These are phyloP conservation scores for Rhizopogon sp. DNA, from an alignment of 768 basidiomycete species.

Conservation along the genomic window DNA sequence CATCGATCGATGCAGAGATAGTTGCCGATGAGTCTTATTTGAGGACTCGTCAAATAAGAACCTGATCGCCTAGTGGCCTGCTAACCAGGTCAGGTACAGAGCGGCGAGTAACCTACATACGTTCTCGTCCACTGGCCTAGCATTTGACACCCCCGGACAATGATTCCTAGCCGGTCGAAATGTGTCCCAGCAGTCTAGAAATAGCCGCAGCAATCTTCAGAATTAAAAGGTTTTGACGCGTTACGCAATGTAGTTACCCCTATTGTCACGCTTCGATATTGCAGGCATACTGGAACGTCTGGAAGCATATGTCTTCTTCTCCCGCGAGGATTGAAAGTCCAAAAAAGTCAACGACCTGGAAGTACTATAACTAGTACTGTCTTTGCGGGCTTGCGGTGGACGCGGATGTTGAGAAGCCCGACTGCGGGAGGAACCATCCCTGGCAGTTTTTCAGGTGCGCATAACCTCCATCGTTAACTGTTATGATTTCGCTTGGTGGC, in stretches of 20 bases:
- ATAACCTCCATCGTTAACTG: not conserved
- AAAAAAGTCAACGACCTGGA: not conserved
- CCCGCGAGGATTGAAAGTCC: not conserved
- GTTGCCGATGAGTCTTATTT: too few relatives aligned
- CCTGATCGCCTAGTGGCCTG: too few relatives aligned
- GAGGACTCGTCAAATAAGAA: too few relatives aligned
- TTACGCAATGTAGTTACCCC: not conserved
- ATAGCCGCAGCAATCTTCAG: not conserved
- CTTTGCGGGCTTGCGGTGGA: not conserved
- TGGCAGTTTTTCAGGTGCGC: not conserved
- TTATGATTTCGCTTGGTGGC: not conserved
- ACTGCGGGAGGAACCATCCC: not conserved
- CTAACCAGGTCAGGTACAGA: too few relatives aligned
- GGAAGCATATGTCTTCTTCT: not conserved
- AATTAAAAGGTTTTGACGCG: not conserved
- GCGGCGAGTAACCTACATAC: too few relatives aligned
- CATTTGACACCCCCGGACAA: too few relatives aligned
- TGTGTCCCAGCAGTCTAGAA: too few relatives aligned
- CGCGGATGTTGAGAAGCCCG: not conserved
- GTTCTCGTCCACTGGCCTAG: too few relatives aligned
- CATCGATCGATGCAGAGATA: too few relatives aligned
- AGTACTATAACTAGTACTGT: not conserved
- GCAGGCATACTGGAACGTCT: not conserved
- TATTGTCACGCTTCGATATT: not conserved
- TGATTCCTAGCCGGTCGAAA: too few relatives aligned